Percentiles rank a stretch among this genome's conserved stretches.
These are phyloP conservation scores for Russula griseocarnosa DNA, from an alignment of 768 basidiomycete species.

Conservation along the genomic window DNA sequence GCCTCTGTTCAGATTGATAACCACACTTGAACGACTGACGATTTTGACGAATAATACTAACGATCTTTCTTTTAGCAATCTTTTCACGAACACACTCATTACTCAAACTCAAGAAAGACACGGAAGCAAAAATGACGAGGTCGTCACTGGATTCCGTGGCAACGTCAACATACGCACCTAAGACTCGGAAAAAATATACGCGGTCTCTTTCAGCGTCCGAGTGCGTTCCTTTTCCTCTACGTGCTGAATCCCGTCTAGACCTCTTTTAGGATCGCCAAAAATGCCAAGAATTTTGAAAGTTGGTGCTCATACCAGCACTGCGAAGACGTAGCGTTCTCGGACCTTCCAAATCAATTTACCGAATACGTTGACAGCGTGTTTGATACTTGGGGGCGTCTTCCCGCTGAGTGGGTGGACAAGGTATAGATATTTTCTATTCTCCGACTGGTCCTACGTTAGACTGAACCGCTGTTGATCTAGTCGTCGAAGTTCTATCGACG, in stretches of 20 bases:
- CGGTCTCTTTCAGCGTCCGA: slow-evolving; percentile 20
- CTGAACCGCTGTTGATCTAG: slow-evolving; percentile 24
- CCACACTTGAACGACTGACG: neutral
- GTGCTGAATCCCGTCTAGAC: neutral
- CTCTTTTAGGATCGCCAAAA: slow-evolving; percentile 45
- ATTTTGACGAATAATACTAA: slow-evolving; percentile 18
- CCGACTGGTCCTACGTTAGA: too few relatives aligned
- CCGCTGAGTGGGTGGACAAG: slow-evolving; percentile 43
- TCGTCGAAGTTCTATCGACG: slow-evolving; percentile 31
- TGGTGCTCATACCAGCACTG: slow-evolving; percentile 49
- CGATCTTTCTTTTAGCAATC: slow-evolving; percentile 19
- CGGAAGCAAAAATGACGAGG: slow-evolving; percentile 15
- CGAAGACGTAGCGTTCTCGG: slow-evolving; percentile 46
- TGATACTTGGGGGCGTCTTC: slow-evolving; percentile 36
- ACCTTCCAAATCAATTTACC: slow-evolving; percentile 42
- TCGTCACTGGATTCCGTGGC: slow-evolving; percentile 18
- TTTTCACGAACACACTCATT: slow-evolving; percentile 9
- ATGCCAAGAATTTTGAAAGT: slow-evolving; percentile 46
- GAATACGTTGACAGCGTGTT: slow-evolving; percentile 41
- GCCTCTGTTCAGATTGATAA: neutral
- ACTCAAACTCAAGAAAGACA: neutral
- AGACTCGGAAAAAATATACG: neutral
- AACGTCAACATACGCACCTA: neutral
- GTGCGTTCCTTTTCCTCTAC: slow-evolving; percentile 7
- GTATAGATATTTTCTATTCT: slow-evolving; percentile 31